phyloP scores from a whole-genome alignment of 169 alveolate species.

The Cryptosporidium tyzzeri region DNA sequence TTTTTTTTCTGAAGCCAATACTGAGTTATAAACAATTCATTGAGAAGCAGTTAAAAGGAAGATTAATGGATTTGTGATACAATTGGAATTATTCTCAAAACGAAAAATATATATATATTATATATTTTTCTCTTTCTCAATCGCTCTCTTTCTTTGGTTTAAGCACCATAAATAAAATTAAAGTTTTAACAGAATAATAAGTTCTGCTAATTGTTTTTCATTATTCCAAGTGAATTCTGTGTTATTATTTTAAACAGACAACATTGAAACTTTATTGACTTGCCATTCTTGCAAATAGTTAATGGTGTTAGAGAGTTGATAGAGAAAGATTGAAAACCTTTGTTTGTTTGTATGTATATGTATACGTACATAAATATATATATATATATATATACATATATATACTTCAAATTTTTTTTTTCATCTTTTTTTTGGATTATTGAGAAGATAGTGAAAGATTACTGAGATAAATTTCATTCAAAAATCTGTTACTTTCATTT shows the following conservation, averaged over 20 bases:
- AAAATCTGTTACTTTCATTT: neutral
- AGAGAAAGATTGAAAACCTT: neutral
- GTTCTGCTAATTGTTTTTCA: neutral
- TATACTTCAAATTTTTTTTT: no score
- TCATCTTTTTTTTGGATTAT: neutral
- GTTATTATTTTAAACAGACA: neutral
- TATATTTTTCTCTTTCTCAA: conserved; percentile 10
- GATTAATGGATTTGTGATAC: conserved; percentile 5
- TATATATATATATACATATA: no score
- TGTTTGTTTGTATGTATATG: neutral
- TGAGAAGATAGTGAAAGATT: neutral
- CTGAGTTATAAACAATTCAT: neutral
- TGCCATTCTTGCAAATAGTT: neutral
- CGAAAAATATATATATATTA: conserved; percentile 3
- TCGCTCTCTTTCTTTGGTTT: neutral
- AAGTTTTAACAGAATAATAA: neutral
- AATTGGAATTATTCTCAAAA: neutral
- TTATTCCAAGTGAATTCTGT: neutral
- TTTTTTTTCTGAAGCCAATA: neutral
- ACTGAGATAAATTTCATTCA: neutral
- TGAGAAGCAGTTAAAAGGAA: neutral
- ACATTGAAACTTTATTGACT: no score
- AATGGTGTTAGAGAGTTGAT: neutral
- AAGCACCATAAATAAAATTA: neutral
- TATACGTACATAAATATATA: no score